A percentile compares a stretch with the other conserved stretches of the same genome.
phyloP scores from a whole-genome alignment of 768 basidiomycete species.

The Suillus brevipes region DNA sequence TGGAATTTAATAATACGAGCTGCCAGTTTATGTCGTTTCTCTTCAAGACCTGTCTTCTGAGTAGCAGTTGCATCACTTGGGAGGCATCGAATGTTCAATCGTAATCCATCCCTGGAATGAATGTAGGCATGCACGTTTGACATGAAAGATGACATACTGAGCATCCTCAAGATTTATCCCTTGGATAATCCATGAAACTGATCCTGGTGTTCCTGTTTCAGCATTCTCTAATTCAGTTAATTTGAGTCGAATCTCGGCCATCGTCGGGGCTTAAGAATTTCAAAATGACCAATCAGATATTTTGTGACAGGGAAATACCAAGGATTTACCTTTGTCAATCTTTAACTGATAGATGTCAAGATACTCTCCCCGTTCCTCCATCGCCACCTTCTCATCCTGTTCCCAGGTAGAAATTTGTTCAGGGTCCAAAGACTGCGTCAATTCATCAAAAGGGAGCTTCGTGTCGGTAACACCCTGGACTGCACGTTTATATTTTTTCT shows the following conservation, averaged over 20 bases:
- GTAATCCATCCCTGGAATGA: background rate
- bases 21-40: background rate
- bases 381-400: background rate
- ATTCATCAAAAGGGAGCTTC: background rate
- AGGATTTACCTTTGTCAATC: constrained; percentile 7
- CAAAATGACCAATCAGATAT: too few species aligned
- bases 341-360: constrained; percentile 5
- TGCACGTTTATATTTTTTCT: constrained; percentile 10
- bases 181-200: background rate
- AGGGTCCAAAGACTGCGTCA: background rate
- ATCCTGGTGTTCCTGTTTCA: background rate
- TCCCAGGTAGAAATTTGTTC: background rate
- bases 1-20: background rate
- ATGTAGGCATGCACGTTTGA: too few species aligned
- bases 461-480: background rate
- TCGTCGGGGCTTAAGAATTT: background rate
- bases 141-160: background rate
- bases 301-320: background rate
- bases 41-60: background rate
- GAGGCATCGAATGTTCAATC: background rate
- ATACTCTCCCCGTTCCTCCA: background rate
- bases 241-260: constrained; percentile 4
- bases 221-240: background rate
- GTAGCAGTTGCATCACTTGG: background rate
- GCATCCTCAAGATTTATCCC: background rate